Percentiles rank a stretch among this genome's conserved stretches.
Conservation (phyloP, 2,329 filamentous ascomycete genomes). For the Hypoxylon sp. region DNA sequence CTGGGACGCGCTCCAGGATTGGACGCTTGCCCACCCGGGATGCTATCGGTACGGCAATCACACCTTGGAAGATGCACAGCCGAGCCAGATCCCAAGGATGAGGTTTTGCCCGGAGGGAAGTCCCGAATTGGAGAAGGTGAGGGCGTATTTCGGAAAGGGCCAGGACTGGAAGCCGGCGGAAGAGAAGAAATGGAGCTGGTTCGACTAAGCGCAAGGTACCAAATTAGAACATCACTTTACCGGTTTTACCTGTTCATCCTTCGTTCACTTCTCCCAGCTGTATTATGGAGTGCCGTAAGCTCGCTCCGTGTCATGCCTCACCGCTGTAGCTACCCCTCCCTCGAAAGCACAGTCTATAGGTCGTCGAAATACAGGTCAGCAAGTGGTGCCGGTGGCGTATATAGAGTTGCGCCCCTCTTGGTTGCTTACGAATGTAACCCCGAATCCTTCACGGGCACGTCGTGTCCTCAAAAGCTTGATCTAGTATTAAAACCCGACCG, state of each 20-base stretch:
- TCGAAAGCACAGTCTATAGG: background rate
- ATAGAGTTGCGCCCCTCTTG: background rate
- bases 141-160: constrained; percentile 12
- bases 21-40: constrained; percentile 10
- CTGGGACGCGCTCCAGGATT: constrained; percentile 11
- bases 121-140: constrained; percentile 11
- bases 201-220: constrained; percentile 5
- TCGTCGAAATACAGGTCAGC: background rate
- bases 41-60: constrained; percentile 18
- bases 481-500: background rate
- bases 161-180: constrained; percentile 13
- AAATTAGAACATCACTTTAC: background rate
- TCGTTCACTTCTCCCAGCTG: too few species aligned
- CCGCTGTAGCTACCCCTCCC: background rate
- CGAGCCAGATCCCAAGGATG: constrained; percentile 15
- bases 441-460: background rate
- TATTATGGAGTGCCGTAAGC: background rate
- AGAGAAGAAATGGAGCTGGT: constrained; percentile 17
- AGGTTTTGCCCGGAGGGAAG: constrained; percentile 15
- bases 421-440: background rate
- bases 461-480: background rate
- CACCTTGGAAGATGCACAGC: constrained; percentile 4
- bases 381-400: background rate
- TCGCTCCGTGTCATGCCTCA: background rate
- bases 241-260: background rate